Evolutionary conservation across 768 basidiomycete genomes (phyloP).

Genomic region (Daedaleopsis sinensis): DNA sequence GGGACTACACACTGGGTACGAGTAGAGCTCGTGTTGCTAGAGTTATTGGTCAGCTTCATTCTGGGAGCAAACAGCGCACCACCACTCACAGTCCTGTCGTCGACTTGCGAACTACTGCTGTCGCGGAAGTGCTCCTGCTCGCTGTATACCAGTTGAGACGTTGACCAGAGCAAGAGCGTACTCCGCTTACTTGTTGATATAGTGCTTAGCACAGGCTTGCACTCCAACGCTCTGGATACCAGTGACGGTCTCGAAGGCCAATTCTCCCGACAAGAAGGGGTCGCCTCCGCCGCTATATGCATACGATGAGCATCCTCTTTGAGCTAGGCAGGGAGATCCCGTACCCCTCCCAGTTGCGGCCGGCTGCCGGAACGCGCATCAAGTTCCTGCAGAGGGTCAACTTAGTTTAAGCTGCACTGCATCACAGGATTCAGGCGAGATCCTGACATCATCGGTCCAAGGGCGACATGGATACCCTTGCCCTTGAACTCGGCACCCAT

Average conservation of each 20-base stretch:
- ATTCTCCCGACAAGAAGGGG: slow-evolving; percentile 80
- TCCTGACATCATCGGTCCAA: slow-evolving; percentile 81
- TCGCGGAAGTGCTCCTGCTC: slow-evolving; percentile 69
- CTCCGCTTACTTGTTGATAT: slow-evolving; percentile 41
- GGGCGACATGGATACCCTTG: slow-evolving; percentile 82
- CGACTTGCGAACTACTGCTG: slow-evolving; percentile 60
- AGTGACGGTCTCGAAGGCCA: slow-evolving; percentile 74
- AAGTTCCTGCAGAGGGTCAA: slow-evolving; percentile 9
- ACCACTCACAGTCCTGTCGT: slow-evolving; percentile 48
- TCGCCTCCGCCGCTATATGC: slow-evolving; percentile 76
- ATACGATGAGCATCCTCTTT: slow-evolving; percentile 71
- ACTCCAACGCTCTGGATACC: slow-evolving; percentile 82
- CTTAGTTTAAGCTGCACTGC: not conserved
- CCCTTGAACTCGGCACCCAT: slow-evolving; percentile 83
- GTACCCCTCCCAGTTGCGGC: slow-evolving; percentile 92
- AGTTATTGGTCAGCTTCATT: not conserved
- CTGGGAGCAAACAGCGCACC: not conserved
- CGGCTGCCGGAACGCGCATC: slow-evolving; percentile 51
- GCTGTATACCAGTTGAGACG: slow-evolving; percentile 9
- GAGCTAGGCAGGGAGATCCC: slow-evolving; percentile 80
- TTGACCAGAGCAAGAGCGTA: not conserved
- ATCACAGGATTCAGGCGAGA: not conserved
- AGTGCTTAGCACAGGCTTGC: slow-evolving; percentile 86
- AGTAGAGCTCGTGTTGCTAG: slow-evolving; percentile 69
- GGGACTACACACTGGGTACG: slow-evolving; percentile 44